Conservation (phyloP, 2,329 filamentous ascomycete genomes). For the Alternaria gaisen region DNA sequence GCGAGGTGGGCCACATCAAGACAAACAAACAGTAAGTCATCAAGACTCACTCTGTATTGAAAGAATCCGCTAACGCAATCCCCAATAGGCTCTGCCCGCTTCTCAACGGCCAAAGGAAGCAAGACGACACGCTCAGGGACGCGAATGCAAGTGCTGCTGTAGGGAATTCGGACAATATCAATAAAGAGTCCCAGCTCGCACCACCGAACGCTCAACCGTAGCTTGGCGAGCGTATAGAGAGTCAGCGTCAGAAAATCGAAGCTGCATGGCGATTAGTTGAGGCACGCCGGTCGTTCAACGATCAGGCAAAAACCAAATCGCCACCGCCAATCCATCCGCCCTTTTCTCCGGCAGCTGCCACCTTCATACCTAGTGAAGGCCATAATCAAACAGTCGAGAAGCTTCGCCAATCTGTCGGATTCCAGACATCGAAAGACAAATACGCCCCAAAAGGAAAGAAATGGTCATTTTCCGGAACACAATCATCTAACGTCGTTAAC, state of each 20-base stretch:
- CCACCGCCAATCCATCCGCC: background rate
- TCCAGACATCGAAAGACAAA: background rate
- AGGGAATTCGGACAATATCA: fast-evolving
- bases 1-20: slow-evolving; percentile 96
- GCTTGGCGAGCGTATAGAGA: background rate
- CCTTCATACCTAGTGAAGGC: background rate
- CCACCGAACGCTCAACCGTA: background rate
- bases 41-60: slow-evolving; percentile 1
- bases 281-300: background rate
- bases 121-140: slow-evolving; percentile 50
- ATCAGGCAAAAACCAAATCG: background rate
- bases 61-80: slow-evolving; percentile 27
- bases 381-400: background rate
- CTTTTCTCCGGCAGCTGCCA: background rate
- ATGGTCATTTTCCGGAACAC: too few species aligned
- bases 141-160: slow-evolving; percentile 42
- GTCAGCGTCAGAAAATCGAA: background rate
- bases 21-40: slow-evolving; percentile 88
- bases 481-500: background rate
- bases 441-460: too few species aligned
- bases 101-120: slow-evolving; percentile 50
- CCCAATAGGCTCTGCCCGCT: slow-evolving; percentile 47
- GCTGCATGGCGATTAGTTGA: too few species aligned
- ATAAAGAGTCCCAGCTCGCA: background rate
- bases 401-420: background rate